A percentile compares a stretch with the other conserved stretches of the same genome.
These are phyloP conservation scores for Chalciporus sp. DNA, from an alignment of 1,284 basidiomycete genomes.

Conservation along the genomic window DNA sequence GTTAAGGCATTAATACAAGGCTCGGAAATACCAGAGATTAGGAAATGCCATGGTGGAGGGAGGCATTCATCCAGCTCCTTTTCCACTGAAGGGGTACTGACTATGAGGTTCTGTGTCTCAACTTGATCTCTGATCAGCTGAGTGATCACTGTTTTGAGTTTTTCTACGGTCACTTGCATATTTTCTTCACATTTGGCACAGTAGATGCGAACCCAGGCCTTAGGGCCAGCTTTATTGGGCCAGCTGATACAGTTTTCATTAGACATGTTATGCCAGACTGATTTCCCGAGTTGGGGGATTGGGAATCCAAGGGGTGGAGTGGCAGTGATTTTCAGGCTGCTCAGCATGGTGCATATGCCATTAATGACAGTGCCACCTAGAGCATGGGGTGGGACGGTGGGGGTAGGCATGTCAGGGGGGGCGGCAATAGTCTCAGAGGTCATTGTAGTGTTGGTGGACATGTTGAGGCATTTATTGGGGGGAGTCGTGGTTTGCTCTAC, in stretches of 20 bases:
- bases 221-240: background rate
- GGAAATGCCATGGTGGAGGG: background rate
- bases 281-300: background rate
- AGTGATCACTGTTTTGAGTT: background rate
- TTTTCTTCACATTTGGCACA: background rate
- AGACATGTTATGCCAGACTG: background rate
- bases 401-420: no score
- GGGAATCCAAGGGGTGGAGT: background rate
- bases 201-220: background rate
- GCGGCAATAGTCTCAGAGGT: no score
- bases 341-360: background rate
- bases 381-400: background rate
- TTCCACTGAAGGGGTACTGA: background rate
- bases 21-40: background rate
- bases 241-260: background rate
- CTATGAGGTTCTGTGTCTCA: background rate
- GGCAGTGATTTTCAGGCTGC: background rate
- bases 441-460: no score
- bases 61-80: background rate
- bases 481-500: no score
- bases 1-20: background rate
- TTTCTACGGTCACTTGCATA: background rate
- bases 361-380: background rate
- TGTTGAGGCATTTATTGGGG: no score
- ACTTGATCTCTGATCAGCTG: background rate